Base-by-base conservation (phyloP, 2,329 filamentous ascomycete species). In the Fusarium praegraminearum region DNA sequence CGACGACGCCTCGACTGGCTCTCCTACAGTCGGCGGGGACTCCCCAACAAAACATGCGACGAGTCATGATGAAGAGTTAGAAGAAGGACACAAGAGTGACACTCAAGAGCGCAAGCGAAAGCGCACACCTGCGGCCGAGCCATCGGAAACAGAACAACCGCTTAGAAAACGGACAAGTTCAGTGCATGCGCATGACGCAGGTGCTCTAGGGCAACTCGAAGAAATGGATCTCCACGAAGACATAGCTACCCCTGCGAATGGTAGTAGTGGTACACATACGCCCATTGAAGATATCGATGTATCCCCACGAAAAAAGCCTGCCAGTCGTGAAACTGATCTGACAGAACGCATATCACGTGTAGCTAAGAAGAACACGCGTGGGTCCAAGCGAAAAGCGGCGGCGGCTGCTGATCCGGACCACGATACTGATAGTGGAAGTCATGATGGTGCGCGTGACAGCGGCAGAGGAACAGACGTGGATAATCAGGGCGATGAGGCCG, bases 141-240 rank as follows among this genome's bases (percentile, higher is more conserved):
- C 78, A 15, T 82, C 81, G 30, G 84, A 84, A 55, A 71, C 79
- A 3, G 83, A 84, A 28, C 83, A 85, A 68, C 85, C 85, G 9
- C 75, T 82, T 41, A 82, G 85, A 63, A 89, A 89, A 76, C 84
- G 87, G 62, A 82, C 83, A n/a, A 83, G 81, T 26, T 86, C 86
- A 10, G 78, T 84, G 5, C 75, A 77, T 20, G 82, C 80, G 16
- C 72, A 77, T 26, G 82, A 80, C 22, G 78, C 77, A 41, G 80
- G 80, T 20, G 74, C 74, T 11, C 40, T 40, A 6, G 64, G 62
- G 24, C 65, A 65, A 33, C 71, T 73, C 5, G 75, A 79, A 32
- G 77, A 78, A 35, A 74, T 76, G 15, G 68, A 76, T 26, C 75
- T 79, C 56, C 73, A 66, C 32, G 76, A 79, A 32, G 81, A 82